Evolutionary conservation across 306 rosid genomes (phyloP).

Genomic region (Datisca glomerata): DNA sequence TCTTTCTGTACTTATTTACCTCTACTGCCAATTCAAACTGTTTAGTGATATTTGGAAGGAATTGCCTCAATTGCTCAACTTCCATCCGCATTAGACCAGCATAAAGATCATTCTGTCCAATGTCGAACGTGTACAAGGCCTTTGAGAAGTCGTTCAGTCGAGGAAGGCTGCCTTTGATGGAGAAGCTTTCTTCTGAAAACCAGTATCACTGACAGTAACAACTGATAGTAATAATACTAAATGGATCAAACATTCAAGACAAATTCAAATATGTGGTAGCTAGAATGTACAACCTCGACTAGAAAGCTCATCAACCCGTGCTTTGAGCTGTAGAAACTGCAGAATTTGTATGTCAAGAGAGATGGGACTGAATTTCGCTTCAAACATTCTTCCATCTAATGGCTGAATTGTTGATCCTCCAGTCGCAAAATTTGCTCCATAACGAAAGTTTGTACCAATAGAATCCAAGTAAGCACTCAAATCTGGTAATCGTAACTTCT

Average conservation of each 20-base stretch:
- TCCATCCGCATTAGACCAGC: conserved; percentile 30
- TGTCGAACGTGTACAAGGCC: conserved; percentile 63
- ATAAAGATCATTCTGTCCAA: conserved; percentile 79
- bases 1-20: conserved; percentile 15
- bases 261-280: not conserved
- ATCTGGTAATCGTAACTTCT: conserved; percentile 36
- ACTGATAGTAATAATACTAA: not conserved
- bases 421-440: conserved; percentile 81
- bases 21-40: conserved; percentile 30
- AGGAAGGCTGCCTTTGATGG: conserved; percentile 28
- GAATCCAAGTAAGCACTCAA: conserved; percentile 62
- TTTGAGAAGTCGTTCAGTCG: conserved; percentile 49
- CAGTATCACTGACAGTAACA: not conserved
- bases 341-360: conserved; percentile 45
- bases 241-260: not conserved
- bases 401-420: conserved; percentile 56
- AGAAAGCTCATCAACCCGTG: conserved; percentile 36
- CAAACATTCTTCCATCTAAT: conserved; percentile 38
- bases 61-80: conserved; percentile 16
- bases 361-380: conserved; percentile 51
- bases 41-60: conserved; percentile 32
- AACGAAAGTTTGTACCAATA: conserved; percentile 50
- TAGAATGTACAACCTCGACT: conserved; percentile 17
- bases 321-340: conserved; percentile 47
- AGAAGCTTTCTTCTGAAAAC: conserved; percentile 15